phyloP scores from a whole-genome alignment of 2,329 filamentous ascomycete genomes.

The Colletotrichum lindemuthianum region DNA sequence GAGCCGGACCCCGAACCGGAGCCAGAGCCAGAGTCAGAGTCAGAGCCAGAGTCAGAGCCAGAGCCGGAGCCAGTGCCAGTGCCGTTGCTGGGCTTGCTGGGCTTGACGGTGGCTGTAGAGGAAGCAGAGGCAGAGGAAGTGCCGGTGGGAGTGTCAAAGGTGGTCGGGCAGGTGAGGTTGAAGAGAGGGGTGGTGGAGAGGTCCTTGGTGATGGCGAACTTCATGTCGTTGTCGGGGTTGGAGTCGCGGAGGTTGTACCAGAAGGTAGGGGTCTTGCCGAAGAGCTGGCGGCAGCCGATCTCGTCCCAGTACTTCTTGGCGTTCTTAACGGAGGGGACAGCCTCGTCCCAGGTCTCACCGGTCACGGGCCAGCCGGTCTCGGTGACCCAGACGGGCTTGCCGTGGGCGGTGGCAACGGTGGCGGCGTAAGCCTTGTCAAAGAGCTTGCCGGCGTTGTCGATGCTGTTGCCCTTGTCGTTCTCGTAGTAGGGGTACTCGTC shows the following conservation, averaged over 20 bases:
- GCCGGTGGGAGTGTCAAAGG: slow-evolving; percentile 48
- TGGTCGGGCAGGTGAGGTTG: slow-evolving; percentile 63
- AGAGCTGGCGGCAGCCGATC: slow-evolving; percentile 68
- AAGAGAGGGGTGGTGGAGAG: slow-evolving; percentile 61
- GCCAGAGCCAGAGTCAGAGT: slow-evolving; percentile 32
- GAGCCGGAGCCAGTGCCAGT: slow-evolving; percentile 13
- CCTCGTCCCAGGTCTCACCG: slow-evolving; percentile 64
- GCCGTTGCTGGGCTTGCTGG: slow-evolving; percentile 37
- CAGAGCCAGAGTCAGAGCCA: slow-evolving; percentile 27
- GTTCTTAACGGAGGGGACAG: slow-evolving; percentile 64
- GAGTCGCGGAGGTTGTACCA: slow-evolving; percentile 72
- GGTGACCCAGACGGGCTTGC: slow-evolving; percentile 69
- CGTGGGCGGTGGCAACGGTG: slow-evolving; percentile 55
- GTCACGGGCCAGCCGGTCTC: slow-evolving; percentile 73
- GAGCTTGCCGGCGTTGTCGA: slow-evolving; percentile 63
- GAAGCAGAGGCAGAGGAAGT: slow-evolving; percentile 39
- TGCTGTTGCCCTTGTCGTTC: slow-evolving; percentile 62
- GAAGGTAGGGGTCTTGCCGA: slow-evolving; percentile 65
- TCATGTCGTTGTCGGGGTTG: slow-evolving; percentile 67
- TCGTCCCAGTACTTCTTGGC: slow-evolving; percentile 72
- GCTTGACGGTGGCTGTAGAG: slow-evolving; percentile 30
- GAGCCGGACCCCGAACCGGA: slow-evolving; percentile 10
- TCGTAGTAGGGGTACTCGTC: slow-evolving; percentile 77
- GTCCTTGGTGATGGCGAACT: slow-evolving; percentile 66
- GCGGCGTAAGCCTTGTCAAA: slow-evolving; percentile 63